phyloP scores from a whole-genome alignment of 2,329 filamentous ascomycete genomes.

The Cyanodermella asteris region DNA sequence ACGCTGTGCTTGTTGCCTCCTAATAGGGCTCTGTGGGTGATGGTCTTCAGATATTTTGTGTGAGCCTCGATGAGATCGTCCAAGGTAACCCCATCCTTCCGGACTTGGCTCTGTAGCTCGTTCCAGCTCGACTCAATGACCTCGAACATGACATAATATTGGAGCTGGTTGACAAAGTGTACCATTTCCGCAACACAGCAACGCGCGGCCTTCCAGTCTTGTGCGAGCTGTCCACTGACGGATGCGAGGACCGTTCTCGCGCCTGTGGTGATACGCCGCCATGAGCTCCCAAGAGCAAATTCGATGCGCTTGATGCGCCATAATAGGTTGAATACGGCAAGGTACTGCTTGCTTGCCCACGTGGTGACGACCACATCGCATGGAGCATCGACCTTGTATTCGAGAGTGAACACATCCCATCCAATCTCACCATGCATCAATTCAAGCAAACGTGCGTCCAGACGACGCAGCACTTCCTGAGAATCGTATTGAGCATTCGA shows the following conservation, averaged over 20 bases:
- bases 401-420: conserved; percentile 97
- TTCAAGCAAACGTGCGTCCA: conserved; percentile 97
- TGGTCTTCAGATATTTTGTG: conserved; percentile 71
- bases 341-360: conserved; percentile 85
- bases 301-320: conserved; percentile 97
- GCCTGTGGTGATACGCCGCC: conserved; percentile 91
- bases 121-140: conserved; percentile 96
- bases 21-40: conserved; percentile 86
- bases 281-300: conserved; percentile 74
- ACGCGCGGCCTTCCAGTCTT: conserved; percentile 76
- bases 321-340: conserved; percentile 97
- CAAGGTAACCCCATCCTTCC: conserved; percentile 68
- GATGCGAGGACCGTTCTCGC: conserved; percentile 72
- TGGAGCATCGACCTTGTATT: conserved; percentile 93
- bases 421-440: conserved; percentile 91
- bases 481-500: conserved; percentile 94
- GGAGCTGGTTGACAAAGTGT: conserved; percentile 87
- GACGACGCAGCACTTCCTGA: conserved; percentile 67
- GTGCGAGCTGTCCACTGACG: conserved; percentile 46
- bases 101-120: conserved; percentile 62
- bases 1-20: conserved; percentile 36
- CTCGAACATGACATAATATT: conserved; percentile 97
- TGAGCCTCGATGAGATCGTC: conserved; percentile 91
- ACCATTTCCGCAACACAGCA: conserved; percentile 93
- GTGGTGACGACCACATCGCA: conserved; percentile 94